Base-by-base conservation (phyloP, 2,329 filamentous ascomycete species). In the Colletotrichum trifolii region DNA sequence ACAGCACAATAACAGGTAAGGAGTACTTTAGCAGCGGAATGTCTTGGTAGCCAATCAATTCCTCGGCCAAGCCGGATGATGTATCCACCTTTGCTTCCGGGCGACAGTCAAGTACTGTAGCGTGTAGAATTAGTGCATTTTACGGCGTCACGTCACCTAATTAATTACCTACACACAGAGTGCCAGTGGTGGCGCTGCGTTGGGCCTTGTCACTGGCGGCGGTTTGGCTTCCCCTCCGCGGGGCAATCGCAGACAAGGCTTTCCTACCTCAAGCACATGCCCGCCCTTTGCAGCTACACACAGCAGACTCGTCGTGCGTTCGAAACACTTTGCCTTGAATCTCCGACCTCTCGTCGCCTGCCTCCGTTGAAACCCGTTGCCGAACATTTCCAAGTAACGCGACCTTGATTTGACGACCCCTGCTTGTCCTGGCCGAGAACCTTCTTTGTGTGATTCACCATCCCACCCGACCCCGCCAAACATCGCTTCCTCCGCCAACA, bases 391-490 rank as follows among this genome's bases (percentile, higher is more conserved):
- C 38, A 25, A 46, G 46, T 13, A 12, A 40, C 46, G 46, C 46
- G 38, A 58, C 11, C 45, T 58, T 17, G 56, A 59, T 33, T 39
- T 25, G 10, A 49, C 48, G 35, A 49, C 34, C 36, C 40, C 35
- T 54, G 43, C n/a, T n/a, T 43, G n/a, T 48, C 48, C 38, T 13
- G 25, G 12, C 34, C 9, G 15, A 48, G n/a, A 53, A n/a, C 10
- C 45, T 34, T 45, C 46, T 50, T 39, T 35, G 33, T 45, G 43
- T 42, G 49, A 52, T 54, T 55, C 56, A 64, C 25, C 54, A 62
- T 25, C 52, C 48, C 58, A 33, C 62, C 62, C 47, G 53, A 56
- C 58, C 63, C 63, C 63, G 63, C 63, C 63, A 62, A 56, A 39
- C 8, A 58, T 39, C 55, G 33, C 17, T 43, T 49, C 36, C 34